Evolutionary conservation across 306 rosid species (phyloP).

Genomic region (Clitoria ternatea): DNA sequence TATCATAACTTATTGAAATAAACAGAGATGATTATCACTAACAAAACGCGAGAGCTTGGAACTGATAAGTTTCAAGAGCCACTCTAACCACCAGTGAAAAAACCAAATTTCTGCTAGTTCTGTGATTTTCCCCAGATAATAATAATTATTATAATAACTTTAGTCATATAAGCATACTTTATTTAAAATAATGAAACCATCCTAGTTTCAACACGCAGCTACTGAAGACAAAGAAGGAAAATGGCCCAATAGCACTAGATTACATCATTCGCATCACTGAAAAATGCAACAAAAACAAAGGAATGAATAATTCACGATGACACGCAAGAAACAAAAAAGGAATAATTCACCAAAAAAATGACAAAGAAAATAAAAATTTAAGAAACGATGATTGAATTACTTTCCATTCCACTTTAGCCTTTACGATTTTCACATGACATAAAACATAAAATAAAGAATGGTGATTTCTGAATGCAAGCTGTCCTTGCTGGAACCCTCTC

Average conservation of each 20-base stretch:
- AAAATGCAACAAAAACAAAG: neutral
- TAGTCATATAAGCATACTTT: no score
- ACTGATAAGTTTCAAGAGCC: conserved; percentile 17
- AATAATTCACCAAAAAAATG: neutral
- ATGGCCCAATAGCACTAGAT: neutral
- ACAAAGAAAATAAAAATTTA: neutral
- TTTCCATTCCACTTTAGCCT: conserved; percentile 25
- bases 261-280: neutral
- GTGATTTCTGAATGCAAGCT: conserved; percentile 21
- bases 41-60: neutral
- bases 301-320: neutral
- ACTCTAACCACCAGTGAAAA: neutral
- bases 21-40: neutral
- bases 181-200: neutral
- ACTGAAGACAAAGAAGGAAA: neutral
- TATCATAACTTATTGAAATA: neutral
- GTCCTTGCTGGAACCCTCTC: neutral
- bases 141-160: no score
- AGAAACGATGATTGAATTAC: neutral
- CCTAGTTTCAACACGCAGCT: neutral
- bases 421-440: conserved; percentile 37
- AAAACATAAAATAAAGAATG: neutral
- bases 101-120: neutral
- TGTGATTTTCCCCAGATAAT: neutral
- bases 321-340: neutral